Conservation (phyloP, 805 yeast species). For the Barnettozyma pratensis region DNA sequence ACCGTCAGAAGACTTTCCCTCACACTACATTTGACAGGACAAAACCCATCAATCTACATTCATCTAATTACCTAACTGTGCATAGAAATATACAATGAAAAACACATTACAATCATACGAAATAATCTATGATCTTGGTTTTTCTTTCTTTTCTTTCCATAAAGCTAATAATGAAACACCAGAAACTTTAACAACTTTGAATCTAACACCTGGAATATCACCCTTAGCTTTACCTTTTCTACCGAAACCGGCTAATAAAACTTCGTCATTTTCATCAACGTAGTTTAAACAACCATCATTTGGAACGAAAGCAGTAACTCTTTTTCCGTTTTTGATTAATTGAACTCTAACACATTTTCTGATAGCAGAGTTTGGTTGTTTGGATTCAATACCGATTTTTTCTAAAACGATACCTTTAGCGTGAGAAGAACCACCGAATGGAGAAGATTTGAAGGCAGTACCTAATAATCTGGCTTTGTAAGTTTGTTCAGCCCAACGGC, state of each 20-base stretch:
- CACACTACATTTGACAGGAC: background rate
- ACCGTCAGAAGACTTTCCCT: background rate
- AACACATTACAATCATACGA: slow-evolving; percentile 10
- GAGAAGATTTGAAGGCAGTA: slow-evolving; percentile 99
- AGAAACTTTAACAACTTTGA: slow-evolving; percentile 99
- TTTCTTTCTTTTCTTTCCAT: slow-evolving; percentile 99
- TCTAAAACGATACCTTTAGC: slow-evolving; percentile 99
- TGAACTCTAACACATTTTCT: slow-evolving; percentile 99
- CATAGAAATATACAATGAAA: slow-evolving; percentile 24
- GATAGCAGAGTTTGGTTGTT: slow-evolving; percentile 99
- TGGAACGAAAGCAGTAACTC: slow-evolving; percentile 99
- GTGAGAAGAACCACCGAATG: slow-evolving; percentile 99
- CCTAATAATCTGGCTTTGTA: slow-evolving; percentile 99
- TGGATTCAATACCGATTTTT: slow-evolving; percentile 99
- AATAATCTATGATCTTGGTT: slow-evolving; percentile 90
- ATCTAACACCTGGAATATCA: slow-evolving; percentile 99
- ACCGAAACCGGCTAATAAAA: slow-evolving; percentile 99
- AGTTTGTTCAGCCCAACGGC: slow-evolving; percentile 99
- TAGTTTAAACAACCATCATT: slow-evolving; percentile 99
- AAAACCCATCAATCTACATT: background rate
- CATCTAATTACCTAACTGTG: slow-evolving; percentile 19
- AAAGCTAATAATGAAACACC: slow-evolving; percentile 99
- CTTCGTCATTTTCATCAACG: slow-evolving; percentile 99
- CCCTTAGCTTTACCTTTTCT: slow-evolving; percentile 99
- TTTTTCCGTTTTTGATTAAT: slow-evolving; percentile 99